Percentiles rank a stretch among this genome's conserved stretches.
These are phyloP conservation scores for Golubevia pallescens DNA, from an alignment of 1,284 basidiomycete species.

Conservation along the genomic window DNA sequence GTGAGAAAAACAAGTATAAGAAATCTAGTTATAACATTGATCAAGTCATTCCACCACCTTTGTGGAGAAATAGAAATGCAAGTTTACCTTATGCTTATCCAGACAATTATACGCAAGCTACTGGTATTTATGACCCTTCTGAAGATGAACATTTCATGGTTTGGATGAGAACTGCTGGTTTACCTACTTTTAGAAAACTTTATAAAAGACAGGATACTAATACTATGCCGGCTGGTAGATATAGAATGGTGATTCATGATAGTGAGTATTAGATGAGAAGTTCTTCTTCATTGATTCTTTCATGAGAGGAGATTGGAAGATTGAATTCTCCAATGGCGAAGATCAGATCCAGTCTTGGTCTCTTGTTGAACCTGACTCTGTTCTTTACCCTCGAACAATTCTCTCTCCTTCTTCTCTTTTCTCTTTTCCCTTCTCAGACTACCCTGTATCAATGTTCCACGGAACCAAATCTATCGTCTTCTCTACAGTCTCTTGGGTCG, in stretches of 20 bases:
- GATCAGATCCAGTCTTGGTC: not conserved
- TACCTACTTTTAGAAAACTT: slow-evolving; percentile 95
- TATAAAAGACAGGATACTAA: slow-evolving; percentile 87
- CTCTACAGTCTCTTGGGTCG: slow-evolving; percentile 96
- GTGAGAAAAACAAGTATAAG: slow-evolving; percentile 86
- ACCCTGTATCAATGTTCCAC: slow-evolving; percentile 85
- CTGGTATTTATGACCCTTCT: slow-evolving; percentile 77
- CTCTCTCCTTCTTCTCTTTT: not conserved
- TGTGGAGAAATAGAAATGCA: slow-evolving; percentile 70
- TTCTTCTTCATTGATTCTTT: not conserved
- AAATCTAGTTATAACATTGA: slow-evolving; percentile 64
- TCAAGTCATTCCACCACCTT: slow-evolving; percentile 87
- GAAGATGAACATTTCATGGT: slow-evolving; percentile 94
- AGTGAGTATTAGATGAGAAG: slow-evolving; percentile 68
- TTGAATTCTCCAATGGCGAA: no score
- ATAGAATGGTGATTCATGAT: slow-evolving; percentile 78
- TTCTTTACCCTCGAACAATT: not conserved
- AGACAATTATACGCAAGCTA: slow-evolving; percentile 73
- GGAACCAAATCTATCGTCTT: slow-evolving; percentile 97
- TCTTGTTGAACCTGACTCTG: not conserved
- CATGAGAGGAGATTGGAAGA: no score
- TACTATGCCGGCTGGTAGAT: slow-evolving; percentile 76
- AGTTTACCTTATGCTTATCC: slow-evolving; percentile 68
- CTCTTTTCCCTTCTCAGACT: slow-evolving; percentile 71
- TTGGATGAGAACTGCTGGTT: slow-evolving; percentile 98